Base-by-base conservation (phyloP, 1,284 basidiomycete genomes). In the Spongiforma sp. region DNA sequence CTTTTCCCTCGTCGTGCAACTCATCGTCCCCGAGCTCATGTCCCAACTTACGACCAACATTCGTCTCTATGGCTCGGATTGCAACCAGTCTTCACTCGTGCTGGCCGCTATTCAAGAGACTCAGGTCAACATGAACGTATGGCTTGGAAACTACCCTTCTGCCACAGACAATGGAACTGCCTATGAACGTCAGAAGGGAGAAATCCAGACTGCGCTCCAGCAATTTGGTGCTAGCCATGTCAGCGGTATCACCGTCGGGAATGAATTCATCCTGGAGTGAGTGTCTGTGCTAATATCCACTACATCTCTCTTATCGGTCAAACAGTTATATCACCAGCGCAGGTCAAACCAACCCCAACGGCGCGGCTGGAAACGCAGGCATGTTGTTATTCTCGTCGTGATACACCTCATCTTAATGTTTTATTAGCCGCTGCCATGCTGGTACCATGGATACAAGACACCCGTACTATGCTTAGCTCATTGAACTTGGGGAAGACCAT, bases 51-150 rank as follows among this genome's bases (percentile, higher is more conserved):
- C 86, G 2, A 78, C 77, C 43, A 82, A 82, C 60, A 79, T 88
- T 65, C 85, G 86, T 69, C 75, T 88, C 60, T 88, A 89, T 64
- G 86, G 86, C 24, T 79, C 85, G 33, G 86, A 87, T 72, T 87
- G 85, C 71, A 87, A 87, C 68, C 85, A 86, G 64, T 80, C 83
- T 12, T 82, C 83, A 1, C 79, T 87, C 50, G 84, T 87, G 52
- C 83, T 95, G 41, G 88, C 93, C 68, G 94, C 93, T 1, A 93
- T 99, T 75, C 83, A 91, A 73, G 87, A 90, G 71, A 97, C 95
- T 57, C 94, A 97, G 77, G 93, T 95, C 61, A 84, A 97, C 78
- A 85, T 99, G 87, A 82, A 80, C 14, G 92, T 98, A 19, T 98
- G 83, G 78, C 83, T 95, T n/a, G 96, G 90, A 34, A 94, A 93